Base-by-base conservation (phyloP, 805 yeast species). In the Sugiyamaella marilandica region DNA sequence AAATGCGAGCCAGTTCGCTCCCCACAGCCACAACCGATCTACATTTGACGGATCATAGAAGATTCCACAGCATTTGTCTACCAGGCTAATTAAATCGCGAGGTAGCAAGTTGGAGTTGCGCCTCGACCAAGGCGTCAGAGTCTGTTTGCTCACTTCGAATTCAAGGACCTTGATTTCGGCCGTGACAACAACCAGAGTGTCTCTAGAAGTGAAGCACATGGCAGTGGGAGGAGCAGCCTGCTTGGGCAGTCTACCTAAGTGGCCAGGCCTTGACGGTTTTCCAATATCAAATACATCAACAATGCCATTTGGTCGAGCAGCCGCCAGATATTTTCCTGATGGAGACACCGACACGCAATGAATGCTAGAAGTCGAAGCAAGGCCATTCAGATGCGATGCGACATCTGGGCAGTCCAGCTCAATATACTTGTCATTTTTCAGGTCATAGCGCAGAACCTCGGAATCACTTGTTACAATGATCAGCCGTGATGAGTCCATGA, bases 21-120 rank as follows among this genome's bases (percentile, higher is more conserved):
- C 95, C 80, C 87, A 90, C n/a, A 89, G 69, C 97, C 97, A 92
- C 13, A 85, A 71, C 52, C 80, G 74, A 33, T 70, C 62, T 1
- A 69, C 59, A 33, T 70, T 68, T 2, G 66, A 63, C 9, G 66
- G 67, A 49, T 81, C 82, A 13, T 66, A 63, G 63, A 86, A 87
- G 10, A 87, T 67, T 13, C 96, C 97, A 54, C 80, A 76, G 51
- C 95, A 83, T 60, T 84, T 82, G 53, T 86, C 92, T 14, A 77
- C 78, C 50, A 79, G 71, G 2, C 73, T 66, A 14, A 75, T 64
- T 56, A 85, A 82, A 55, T 81, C 81, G 35, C 73, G 73, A 1
- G 98, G 97, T 58, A 90, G 69, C 52, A 79, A 75, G 49, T 86
- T 94, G 14, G 88, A 78, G 67, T 89, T 89, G 49, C 77, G 71